phyloP scores from a whole-genome alignment of 1,139 yeast species.

The Debaryomycetaceae sp. region DNA sequence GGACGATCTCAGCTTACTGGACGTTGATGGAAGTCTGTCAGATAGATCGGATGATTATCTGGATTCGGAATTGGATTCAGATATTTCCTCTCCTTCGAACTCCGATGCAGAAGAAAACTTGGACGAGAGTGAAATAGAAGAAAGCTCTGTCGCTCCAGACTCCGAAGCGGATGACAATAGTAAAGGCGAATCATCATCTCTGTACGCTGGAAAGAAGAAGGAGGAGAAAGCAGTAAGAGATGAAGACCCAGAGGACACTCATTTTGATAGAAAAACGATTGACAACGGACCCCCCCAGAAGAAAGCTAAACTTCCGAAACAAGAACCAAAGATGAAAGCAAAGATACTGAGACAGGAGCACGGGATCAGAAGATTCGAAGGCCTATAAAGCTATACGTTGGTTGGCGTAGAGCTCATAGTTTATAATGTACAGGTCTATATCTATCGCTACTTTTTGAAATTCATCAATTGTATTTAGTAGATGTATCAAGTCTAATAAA shows the following conservation, averaged over 20 bases:
- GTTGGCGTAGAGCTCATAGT: background rate
- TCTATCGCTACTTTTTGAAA: background rate
- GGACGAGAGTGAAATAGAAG: conserved; percentile 9
- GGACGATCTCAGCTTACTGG: conserved; percentile 14
- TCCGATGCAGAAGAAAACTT: conserved; percentile 3
- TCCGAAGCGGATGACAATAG: conserved; percentile 4
- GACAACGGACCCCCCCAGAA: conserved; percentile 14
- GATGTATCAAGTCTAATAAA: background rate
- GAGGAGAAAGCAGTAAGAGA: conserved; percentile 7
- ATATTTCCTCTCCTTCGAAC: background rate
- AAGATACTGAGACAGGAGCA: conserved; percentile 56
- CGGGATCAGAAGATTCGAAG: conserved; percentile 69
- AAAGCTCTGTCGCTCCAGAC: conserved; percentile 6
- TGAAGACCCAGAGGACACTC: conserved; percentile 9
- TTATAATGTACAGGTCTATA: background rate
- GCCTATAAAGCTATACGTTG: conserved; percentile 27
- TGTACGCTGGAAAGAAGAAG: conserved; percentile 4
- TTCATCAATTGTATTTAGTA: background rate
- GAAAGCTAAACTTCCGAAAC: conserved; percentile 28
- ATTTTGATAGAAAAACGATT: background rate
- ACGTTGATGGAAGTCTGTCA: conserved; percentile 19
- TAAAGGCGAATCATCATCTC: conserved; percentile 1
- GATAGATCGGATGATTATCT: conserved; percentile 7
- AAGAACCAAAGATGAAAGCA: conserved; percentile 44
- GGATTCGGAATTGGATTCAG: conserved; percentile 1